A percentile compares a stretch with the other conserved stretches of the same genome.
Conservation (phyloP, 129 eudicot species). For the Flaveria sonorensis region DNA sequence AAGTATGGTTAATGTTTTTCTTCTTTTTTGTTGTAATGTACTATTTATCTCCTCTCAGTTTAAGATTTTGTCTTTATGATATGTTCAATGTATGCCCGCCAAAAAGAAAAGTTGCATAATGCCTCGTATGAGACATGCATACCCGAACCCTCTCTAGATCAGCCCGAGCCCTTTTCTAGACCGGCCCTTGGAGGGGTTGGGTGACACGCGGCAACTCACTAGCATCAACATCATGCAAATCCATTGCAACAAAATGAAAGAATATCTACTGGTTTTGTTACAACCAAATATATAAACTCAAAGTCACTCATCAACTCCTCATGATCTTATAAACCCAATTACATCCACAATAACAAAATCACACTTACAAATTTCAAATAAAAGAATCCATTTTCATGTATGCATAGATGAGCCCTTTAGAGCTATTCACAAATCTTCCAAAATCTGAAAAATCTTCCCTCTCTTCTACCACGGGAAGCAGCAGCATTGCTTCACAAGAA, state of each 20-base stretch:
- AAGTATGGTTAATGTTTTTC: too few species aligned
- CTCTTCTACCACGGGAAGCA: conserved; percentile 53
- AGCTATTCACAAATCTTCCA: conserved; percentile 46
- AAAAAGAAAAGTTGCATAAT: too few species aligned
- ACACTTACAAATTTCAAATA: conserved; percentile 39
- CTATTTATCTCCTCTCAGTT: too few species aligned
- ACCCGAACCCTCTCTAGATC: background rate
- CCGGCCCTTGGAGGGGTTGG: too few species aligned
- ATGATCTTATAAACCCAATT: conserved; percentile 32
- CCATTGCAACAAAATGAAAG: conserved; percentile 22
- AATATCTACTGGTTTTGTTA: conserved; percentile 21
- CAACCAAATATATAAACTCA: conserved; percentile 37
- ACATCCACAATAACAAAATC: conserved; percentile 27
- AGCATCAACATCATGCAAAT: conserved; percentile 1
- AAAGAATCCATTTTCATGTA: conserved; percentile 32
- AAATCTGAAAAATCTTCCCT: conserved; percentile 19
- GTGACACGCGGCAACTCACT: background rate
- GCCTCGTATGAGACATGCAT: background rate
- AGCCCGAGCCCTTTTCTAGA: background rate
- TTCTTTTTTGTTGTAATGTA: too few species aligned
- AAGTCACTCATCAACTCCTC: conserved; percentile 37
- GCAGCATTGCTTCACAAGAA: conserved; percentile 25
- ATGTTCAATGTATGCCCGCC: too few species aligned
- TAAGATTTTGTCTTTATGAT: too few species aligned
- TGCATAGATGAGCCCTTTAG: conserved; percentile 38